Evolutionary conservation across 1,139 yeast species (phyloP).

Genomic region (Hansenula sp.): DNA sequence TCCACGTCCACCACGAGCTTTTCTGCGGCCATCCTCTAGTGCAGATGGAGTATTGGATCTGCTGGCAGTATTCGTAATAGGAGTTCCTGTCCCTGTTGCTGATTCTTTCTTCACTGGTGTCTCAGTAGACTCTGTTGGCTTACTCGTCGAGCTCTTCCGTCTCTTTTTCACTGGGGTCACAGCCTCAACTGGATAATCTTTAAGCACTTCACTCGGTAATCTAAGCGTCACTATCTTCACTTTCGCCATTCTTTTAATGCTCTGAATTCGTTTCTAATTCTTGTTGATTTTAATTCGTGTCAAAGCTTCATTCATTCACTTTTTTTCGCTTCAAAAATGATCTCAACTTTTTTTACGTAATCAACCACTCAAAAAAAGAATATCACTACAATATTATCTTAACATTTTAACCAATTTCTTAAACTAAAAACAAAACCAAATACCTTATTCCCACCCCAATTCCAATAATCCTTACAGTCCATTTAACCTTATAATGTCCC

Average conservation of each 20-base stretch:
- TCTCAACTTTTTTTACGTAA: too few relatives aligned
- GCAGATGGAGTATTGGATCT: conserved; percentile 4
- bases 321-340: not conserved
- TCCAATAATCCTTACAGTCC: not conserved
- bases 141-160: conserved; percentile 8
- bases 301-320: not conserved
- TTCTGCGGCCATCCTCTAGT: conserved; percentile 2
- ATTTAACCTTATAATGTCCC: not conserved
- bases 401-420: too few relatives aligned
- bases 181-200: conserved; percentile 11
- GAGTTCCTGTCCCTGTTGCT: not conserved
- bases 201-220: conserved; percentile 21
- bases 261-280: not conserved
- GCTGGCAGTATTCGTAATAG: conserved; percentile 2
- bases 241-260: conserved; percentile 4
- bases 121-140: conserved; percentile 6
- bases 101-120: not conserved
- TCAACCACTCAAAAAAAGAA: too few relatives aligned
- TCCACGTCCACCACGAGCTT: conserved; percentile 6
- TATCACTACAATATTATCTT: too few relatives aligned
- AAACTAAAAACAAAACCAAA: too few relatives aligned
- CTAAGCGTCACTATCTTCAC: conserved; percentile 25
- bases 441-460: too few relatives aligned
- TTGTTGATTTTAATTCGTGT: not conserved
- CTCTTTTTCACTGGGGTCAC: conserved; percentile 6